Evolutionary conservation across 768 basidiomycete genomes (phyloP), one percentile per base, ranked within the genome.

Genomic region (Boletellus ananiceps): DNA sequence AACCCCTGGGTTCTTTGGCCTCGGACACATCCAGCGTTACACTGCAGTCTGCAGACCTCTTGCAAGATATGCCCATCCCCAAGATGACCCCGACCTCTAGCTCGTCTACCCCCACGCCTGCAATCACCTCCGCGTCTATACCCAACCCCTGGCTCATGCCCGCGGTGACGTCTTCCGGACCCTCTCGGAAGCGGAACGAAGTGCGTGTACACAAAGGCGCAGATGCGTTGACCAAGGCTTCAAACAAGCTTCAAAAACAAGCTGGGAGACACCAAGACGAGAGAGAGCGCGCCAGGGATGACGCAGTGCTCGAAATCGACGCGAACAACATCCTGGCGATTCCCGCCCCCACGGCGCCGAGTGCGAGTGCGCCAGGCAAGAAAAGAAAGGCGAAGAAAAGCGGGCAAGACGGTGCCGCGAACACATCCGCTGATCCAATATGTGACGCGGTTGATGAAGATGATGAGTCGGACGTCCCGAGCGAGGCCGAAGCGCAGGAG

Each of bases 141-240:
- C 43, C 64, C 50, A 98, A 98, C 65, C 94, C 94, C 9, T 97
- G 95, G 93, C 83, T 96, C 15, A 68, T 69, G 1, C 69, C 70
- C 9, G 57, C 49, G 23, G 23, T 25, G 7, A 43, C 72, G 1
- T 59, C 73, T 4, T 63, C 68, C 18, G 85, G 81, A 45, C 68
- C 72, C 3, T 71, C 82, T 0, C 81, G 82, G 51, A 91, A 87
- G 65, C 79, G 79, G 53, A 94, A 93, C 65, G 80, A 85, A 50
- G 74, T 88, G 9, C 66, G 81, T 4, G 79, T 91, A 18, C 76
- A 78, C 56, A 93, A 90, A 58, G 76, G 78, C 51, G 86, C 84
- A 55, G 73, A 72, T 19, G 63, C 74, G 8, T 63, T 70, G 25
- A 76, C 80, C 35, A 92, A 90, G 62, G 82, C 86, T 2, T 83